These are phyloP conservation scores for Sclerospora graminicola DNA, from an alignment of 352 stramenopile species.

Conservation along the genomic window DNA sequence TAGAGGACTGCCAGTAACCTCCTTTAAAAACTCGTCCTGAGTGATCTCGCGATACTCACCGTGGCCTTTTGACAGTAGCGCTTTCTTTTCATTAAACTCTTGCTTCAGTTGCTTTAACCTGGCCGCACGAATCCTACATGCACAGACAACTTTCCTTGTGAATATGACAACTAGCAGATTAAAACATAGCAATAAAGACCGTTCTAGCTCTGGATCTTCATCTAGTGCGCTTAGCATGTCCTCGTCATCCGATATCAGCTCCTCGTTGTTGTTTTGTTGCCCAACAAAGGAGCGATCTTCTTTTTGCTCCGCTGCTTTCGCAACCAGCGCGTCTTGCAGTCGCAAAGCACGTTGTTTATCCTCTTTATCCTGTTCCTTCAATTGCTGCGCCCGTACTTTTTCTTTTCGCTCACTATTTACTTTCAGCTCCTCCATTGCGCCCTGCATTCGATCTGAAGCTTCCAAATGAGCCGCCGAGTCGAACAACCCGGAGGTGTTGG, in stretches of 20 bases:
- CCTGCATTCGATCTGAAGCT: constrained; percentile 62
- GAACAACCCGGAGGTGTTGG: constrained; percentile 60
- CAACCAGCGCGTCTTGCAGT: constrained; percentile 17
- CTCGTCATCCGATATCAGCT: constrained; percentile 43
- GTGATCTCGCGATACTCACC: constrained; percentile 85
- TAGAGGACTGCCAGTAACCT: constrained; percentile 82
- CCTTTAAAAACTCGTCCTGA: constrained; percentile 93
- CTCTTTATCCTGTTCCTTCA: constrained; percentile 16
- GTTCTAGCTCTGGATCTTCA: constrained; percentile 64
- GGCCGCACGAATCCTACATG: constrained; percentile 57
- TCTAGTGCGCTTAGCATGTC: constrained; percentile 61
- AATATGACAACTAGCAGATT: background rate
- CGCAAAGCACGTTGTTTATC: constrained; percentile 13
- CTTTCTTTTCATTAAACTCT: constrained; percentile 48
- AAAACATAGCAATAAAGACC: constrained; percentile 19
- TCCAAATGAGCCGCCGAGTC: constrained; percentile 56
- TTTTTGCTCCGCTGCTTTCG: constrained; percentile 18
- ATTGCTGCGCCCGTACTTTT: constrained; percentile 14
- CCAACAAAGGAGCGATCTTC: constrained; percentile 18
- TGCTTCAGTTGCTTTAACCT: constrained; percentile 67
- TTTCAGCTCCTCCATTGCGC: constrained; percentile 62
- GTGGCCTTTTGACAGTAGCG: constrained; percentile 57
- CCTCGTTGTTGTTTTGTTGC: constrained; percentile 18
- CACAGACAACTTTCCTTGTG: background rate
- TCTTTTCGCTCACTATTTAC: constrained; percentile 43